Percentiles rank a stretch among this genome's conserved stretches.
Conservation (phyloP, 495 filamentous ascomycete genomes). For the Viridothelium virens region DNA sequence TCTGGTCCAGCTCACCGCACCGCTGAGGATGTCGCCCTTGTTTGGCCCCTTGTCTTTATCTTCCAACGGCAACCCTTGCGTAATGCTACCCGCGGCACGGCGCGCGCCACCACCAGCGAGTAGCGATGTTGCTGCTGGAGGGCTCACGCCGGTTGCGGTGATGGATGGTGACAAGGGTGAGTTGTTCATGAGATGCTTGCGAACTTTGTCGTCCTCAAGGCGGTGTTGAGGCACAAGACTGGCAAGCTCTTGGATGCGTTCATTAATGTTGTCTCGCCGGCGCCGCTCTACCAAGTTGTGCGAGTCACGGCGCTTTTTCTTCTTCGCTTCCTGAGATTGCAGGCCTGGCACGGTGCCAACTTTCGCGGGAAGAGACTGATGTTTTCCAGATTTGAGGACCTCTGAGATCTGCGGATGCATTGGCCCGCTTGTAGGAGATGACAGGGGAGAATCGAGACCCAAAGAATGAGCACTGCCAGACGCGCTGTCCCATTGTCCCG, state of each 20-base stretch:
- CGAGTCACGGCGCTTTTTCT: conserved; percentile 79
- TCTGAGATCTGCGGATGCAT: conserved; percentile 59
- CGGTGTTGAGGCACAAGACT: conserved; percentile 87
- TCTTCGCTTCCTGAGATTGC: conserved; percentile 85
- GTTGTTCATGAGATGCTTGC: conserved; percentile 87
- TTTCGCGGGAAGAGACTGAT: conserved; percentile 58
- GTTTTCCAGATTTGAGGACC: conserved; percentile 59
- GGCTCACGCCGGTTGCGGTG: conserved; percentile 51
- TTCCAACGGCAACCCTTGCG: conserved; percentile 80
- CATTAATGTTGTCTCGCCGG: conserved; percentile 95
- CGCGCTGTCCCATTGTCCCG: conserved; percentile 73
- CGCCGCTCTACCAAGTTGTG: conserved; percentile 95
- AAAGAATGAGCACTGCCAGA: conserved; percentile 72
- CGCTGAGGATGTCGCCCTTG: conserved; percentile 97
- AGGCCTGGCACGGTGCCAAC: conserved; percentile 45
- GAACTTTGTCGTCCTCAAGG: conserved; percentile 92
- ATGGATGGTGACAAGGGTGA: conserved; percentile 76
- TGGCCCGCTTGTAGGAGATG: conserved; percentile 39
- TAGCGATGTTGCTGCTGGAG: conserved; percentile 76
- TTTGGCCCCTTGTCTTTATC: conserved; percentile 99
- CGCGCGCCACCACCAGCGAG: conserved; percentile 77
- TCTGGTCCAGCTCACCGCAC: conserved; percentile 90
- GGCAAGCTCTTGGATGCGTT: conserved; percentile 92
- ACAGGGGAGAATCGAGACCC: conserved; percentile 63
- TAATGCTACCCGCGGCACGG: conserved; percentile 82